Evolutionary conservation across 192 early-diverging fungal species (phyloP), one percentile per base, ranked within the genome.

Genomic region (Podila verticillata): DNA sequence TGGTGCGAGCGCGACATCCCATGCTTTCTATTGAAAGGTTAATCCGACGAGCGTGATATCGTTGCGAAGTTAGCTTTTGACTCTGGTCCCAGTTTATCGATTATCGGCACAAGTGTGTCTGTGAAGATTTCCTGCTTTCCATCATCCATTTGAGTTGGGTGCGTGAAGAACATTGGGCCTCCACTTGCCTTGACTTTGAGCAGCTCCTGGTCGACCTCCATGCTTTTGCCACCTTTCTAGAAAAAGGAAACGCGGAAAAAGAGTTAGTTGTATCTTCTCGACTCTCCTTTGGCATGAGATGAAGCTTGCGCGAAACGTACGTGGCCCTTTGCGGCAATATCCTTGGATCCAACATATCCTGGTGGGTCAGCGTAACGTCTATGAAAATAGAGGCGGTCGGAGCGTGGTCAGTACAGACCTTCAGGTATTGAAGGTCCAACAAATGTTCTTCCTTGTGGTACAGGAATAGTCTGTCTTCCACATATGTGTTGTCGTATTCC

Each of bases 1-100:
- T 7, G 95, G 94, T 2, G 86, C 91, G 49, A 97, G 84, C 7
- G 97, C 96, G 30, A 92, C 90, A 74, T 99, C 98, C 96, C 96
- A 99, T 39, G 97, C 97, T 93, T 97, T 98, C 91, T 98, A 67
- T 35, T 35, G 19, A 7, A 19, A n/a, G n/a, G n/a, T n/a, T n/a
- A n/a, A n/a, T n/a, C n/a, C n/a, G n/a, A n/a, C n/a, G n/a, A n/a
- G n/a, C n/a, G 10, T 10, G n/a, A 34, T 30, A 2, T n/a, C 2
- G 20, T 54, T 4, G 51, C 24, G 17, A 54, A n/a, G n/a, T n/a
- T n/a, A n/a, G n/a, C n/a, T n/a, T 24, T n/a, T n/a, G 48, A n/a
- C n/a, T n/a, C 48, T 13, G 13, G 7, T 54, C 10, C 51, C 20
- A 19, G 24, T 54, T 2, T 22, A 24, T 26, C 10, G 51, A 5